Base-by-base conservation (phyloP, 1,284 basidiomycete genomes). In the Sanghuangporus sanghuang region DNA sequence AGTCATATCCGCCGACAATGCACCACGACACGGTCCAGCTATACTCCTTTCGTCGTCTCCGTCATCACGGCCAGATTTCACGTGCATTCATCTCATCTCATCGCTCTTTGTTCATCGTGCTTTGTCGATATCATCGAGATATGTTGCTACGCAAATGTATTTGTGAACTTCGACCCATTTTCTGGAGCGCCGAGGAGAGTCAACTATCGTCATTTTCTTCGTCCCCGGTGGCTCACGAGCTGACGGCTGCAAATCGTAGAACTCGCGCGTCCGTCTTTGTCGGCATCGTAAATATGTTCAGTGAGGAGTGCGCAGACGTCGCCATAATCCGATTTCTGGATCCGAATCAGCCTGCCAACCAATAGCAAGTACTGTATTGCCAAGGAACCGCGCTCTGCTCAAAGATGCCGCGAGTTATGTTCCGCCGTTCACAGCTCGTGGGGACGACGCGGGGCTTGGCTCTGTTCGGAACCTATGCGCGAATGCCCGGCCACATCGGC, bases 401-500 rank as follows among this genome's bases (percentile, higher is more conserved):
- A 16, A 49, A 44, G 48, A 21, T 49, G 3, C 44, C 44, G 44
- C 21, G 16, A 46, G 16, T 18, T 46, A 5, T 46, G 44, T 12
- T 38, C 35, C 35, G 32, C 18, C 32, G 9, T 16, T 54, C 53
- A 38, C 8, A 36, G 16, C 36, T 36, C n/a, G 38, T 11, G 50
- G 50, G 23, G 53, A 36, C 12, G 53, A 54, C 53, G 32, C 53
- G 53, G 53, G 39, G 53, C 53, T 59, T 59, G 35, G 57, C 42
- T 59, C 23, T 23, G 9, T 14, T 35, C 57, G 40, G 40, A 39
- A 18, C 27, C 46, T 60, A 7, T 52, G 27, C 44, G 27, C 1
- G 46, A 14, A 52, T 39, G 16, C 9, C 46, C 46, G 58, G 48
- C 18, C 16, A 39, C 21, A 52, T 52, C 49, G 58, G 49, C 23